Conservation (phyloP, 106 monocot genomes). For the Allium fistulosum region DNA sequence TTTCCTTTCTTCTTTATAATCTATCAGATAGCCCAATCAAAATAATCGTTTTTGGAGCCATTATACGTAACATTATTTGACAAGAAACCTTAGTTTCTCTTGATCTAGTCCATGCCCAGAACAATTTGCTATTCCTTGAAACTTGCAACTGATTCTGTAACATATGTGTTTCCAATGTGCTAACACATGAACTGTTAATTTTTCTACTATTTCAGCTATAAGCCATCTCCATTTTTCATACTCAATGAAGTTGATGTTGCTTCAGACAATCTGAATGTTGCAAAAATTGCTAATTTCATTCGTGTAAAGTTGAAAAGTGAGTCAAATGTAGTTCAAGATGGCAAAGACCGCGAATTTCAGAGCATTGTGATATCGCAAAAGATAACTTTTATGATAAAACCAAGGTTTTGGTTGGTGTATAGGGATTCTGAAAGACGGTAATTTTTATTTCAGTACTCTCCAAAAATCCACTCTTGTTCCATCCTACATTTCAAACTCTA, state of each 20-base stretch:
- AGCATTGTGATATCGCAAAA: slow-evolving; percentile 93
- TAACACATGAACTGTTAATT: too few relatives aligned
- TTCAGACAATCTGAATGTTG: slow-evolving; percentile 90
- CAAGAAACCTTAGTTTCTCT: too few relatives aligned
- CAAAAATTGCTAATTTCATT: slow-evolving; percentile 92
- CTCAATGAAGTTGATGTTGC: slow-evolving; percentile 98
- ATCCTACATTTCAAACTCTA: too few relatives aligned
- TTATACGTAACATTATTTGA: too few relatives aligned
- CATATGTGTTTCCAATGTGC: too few relatives aligned
- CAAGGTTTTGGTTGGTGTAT: slow-evolving; percentile 91
- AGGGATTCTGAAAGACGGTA: slow-evolving; percentile 83
- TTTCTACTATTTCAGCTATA: slow-evolving; percentile 46
- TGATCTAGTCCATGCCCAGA: too few relatives aligned
- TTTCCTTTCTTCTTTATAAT: too few relatives aligned
- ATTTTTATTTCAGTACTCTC: neutral
- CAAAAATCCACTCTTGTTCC: neutral
- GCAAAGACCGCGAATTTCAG: slow-evolving; percentile 68
- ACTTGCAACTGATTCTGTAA: too few relatives aligned
- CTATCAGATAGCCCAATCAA: too few relatives aligned
- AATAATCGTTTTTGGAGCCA: too few relatives aligned
- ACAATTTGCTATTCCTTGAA: too few relatives aligned
- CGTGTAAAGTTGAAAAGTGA: slow-evolving; percentile 70
- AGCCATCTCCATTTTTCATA: slow-evolving; percentile 96
- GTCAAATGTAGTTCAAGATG: slow-evolving; percentile 28
- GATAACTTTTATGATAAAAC: slow-evolving; percentile 98